phyloP scores from a whole-genome alignment of 257 asterid genomes.

The Jacaranda mimosifolia region DNA sequence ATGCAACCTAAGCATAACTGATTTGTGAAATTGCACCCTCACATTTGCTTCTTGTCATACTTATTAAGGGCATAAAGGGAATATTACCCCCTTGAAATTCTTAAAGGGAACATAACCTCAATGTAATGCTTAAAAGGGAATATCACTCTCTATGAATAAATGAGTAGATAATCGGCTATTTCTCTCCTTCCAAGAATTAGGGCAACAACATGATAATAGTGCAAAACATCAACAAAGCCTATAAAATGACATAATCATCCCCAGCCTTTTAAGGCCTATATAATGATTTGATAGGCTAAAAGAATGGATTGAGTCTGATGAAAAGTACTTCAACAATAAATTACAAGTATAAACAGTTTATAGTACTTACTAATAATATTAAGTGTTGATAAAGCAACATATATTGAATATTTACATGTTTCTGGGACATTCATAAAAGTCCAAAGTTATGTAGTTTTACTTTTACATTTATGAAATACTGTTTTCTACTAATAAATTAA shows the following conservation, averaged over 20 bases:
- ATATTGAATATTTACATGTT: not conserved
- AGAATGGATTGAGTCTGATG: not conserved
- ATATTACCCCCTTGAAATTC: no score
- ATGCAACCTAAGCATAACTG: no score
- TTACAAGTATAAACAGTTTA: not conserved
- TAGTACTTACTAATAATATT: not conserved
- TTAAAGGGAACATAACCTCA: not conserved
- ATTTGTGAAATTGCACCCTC: no score
- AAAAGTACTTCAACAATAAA: slow-evolving; percentile 2
- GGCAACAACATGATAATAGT: slow-evolving; percentile 3
- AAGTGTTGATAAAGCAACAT: not conserved
- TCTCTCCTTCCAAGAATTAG: not conserved
- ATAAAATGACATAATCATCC: not conserved
- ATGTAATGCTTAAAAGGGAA: not conserved
- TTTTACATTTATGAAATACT: not conserved
- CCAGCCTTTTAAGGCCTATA: slow-evolving; percentile 11
- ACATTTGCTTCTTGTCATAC: no score
- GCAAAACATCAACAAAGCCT: slow-evolving; percentile 24
- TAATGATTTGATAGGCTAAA: not conserved
- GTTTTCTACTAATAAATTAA: not conserved
- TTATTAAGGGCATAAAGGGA: no score
- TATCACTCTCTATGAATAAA: not conserved
- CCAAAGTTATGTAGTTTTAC: not conserved
- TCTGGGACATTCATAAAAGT: slow-evolving; percentile 1
- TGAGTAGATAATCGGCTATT: slow-evolving; percentile 1